phyloP scores from a whole-genome alignment of 108 stramenopile genomes.

The Cyclotella atomus region DNA sequence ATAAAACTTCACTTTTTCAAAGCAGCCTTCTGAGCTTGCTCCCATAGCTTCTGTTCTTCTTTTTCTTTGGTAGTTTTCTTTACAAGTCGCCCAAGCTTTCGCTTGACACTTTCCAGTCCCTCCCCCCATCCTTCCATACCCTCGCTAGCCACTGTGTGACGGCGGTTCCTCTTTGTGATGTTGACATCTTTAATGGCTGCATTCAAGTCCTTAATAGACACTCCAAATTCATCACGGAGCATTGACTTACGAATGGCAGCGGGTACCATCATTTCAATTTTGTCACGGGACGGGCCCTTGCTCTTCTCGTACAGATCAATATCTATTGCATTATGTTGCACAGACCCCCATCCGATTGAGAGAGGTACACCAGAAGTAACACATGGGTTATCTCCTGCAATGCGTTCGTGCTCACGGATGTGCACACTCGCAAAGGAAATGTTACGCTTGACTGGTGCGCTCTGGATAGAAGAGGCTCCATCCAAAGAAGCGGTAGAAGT shows the following conservation, averaged over 20 bases:
- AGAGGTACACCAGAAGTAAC: conserved; percentile 54
- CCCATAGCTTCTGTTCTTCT: conserved; percentile 46
- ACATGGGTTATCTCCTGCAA: conserved; percentile 57
- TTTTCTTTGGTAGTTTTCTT: conserved; percentile 28
- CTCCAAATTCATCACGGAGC: conserved; percentile 43
- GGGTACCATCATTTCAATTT: conserved; percentile 55
- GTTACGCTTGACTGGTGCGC: conserved; percentile 4
- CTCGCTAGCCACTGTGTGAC: conserved; percentile 35
- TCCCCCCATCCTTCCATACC: conserved; percentile 45
- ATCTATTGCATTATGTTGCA: conserved; percentile 32
- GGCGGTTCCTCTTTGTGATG: conserved; percentile 32
- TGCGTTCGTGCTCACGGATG: conserved; percentile 55
- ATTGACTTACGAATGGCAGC: conserved; percentile 32
- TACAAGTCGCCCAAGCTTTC: conserved; percentile 38
- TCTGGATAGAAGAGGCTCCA: background rate
- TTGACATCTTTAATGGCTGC: conserved; percentile 34
- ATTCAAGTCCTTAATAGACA: conserved; percentile 37
- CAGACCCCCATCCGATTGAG: conserved; percentile 48
- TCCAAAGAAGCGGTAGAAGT: background rate
- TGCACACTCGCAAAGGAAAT: conserved; percentile 33
- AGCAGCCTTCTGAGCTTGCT: conserved; percentile 35
- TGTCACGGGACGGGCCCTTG: conserved; percentile 49
- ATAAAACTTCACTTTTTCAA: conserved; percentile 5
- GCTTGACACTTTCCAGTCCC: conserved; percentile 36
- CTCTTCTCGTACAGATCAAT: conserved; percentile 41